Evolutionary conservation across 2,329 filamentous ascomycete genomes (phyloP).

Genomic region (Esteya vermicola): DNA sequence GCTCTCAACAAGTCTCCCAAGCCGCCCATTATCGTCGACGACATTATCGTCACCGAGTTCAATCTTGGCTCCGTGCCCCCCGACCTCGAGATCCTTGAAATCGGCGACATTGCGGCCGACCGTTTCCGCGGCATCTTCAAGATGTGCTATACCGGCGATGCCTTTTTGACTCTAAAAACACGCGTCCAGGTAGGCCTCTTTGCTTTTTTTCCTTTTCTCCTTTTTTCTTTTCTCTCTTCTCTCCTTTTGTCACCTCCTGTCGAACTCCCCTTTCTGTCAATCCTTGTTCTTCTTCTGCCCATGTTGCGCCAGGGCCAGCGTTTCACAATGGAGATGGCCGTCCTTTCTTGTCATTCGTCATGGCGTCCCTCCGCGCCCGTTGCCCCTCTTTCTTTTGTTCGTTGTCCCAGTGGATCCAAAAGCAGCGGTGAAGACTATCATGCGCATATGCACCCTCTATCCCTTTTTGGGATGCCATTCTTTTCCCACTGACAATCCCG

Average conservation of each 20-base stretch:
- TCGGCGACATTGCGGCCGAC: constrained; percentile 94
- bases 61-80: constrained; percentile 92
- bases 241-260: not conserved
- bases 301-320: too few relatives aligned
- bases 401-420: too few relatives aligned
- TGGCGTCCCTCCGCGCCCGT: too few relatives aligned
- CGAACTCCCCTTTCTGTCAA: not conserved
- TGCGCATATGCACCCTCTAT: too few relatives aligned
- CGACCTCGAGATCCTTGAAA: constrained; percentile 91
- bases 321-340: too few relatives aligned
- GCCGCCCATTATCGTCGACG: constrained; percentile 96
- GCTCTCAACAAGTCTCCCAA: constrained; percentile 97
- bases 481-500: too few relatives aligned
- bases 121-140: constrained; percentile 97
- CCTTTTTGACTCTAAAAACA: constrained; percentile 87
- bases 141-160: constrained; percentile 95
- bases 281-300: too few relatives aligned
- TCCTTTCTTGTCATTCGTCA: too few relatives aligned
- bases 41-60: constrained; percentile 95
- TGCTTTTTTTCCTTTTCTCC: not conserved
- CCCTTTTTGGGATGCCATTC: too few relatives aligned
- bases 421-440: too few relatives aligned
- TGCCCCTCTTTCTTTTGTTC: too few relatives aligned
- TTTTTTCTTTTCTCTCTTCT: not conserved
- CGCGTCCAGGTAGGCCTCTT: constrained; percentile 65